Evolutionary conservation across 2,329 filamentous ascomycete species (phyloP).

Genomic region (Aspergillus sergii): DNA sequence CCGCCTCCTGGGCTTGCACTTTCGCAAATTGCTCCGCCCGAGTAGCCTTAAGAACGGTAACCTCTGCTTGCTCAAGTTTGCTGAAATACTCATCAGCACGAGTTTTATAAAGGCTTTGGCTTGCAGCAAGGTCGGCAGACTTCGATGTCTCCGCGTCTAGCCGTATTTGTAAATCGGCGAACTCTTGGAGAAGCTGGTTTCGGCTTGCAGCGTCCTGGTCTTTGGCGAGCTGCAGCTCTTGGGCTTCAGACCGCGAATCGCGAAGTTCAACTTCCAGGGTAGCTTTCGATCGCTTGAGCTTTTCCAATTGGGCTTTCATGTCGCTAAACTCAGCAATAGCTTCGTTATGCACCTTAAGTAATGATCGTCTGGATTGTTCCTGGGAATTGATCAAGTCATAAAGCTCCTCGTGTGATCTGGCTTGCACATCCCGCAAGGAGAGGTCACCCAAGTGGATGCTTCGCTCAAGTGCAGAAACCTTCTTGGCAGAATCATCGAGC

Average conservation of each 20-base stretch:
- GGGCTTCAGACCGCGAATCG: constrained; percentile 78
- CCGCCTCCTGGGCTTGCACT: constrained; percentile 83
- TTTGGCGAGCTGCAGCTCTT: constrained; percentile 74
- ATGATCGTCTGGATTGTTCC: constrained; percentile 79
- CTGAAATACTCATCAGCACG: constrained; percentile 95
- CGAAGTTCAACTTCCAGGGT: constrained; percentile 83
- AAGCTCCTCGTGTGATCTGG: constrained; percentile 91
- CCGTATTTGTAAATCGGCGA: constrained; percentile 88
- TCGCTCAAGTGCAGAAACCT: constrained; percentile 85
- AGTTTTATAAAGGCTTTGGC: constrained; percentile 84
- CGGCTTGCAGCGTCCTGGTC: constrained; percentile 89
- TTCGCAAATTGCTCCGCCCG: constrained; percentile 94
- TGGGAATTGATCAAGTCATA: constrained; percentile 91
- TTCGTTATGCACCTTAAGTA: constrained; percentile 83
- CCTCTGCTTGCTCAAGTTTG: constrained; percentile 95
- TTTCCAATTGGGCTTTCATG: constrained; percentile 83
- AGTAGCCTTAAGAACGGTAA: constrained; percentile 87
- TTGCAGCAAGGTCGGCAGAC: constrained; percentile 79
- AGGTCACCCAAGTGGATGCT: constrained; percentile 84
- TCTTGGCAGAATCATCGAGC: constrained; percentile 90
- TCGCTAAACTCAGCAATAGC: constrained; percentile 83
- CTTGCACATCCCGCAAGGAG: constrained; percentile 86
- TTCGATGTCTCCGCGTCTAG: constrained; percentile 87
- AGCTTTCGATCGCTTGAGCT: constrained; percentile 78
- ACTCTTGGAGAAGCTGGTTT: constrained; percentile 86